A percentile compares a stretch with the other conserved stretches of the same genome.
These are phyloP conservation scores for Tolypocladium ovalisporum DNA, from an alignment of 2,329 filamentous ascomycete species.

Conservation along the genomic window DNA sequence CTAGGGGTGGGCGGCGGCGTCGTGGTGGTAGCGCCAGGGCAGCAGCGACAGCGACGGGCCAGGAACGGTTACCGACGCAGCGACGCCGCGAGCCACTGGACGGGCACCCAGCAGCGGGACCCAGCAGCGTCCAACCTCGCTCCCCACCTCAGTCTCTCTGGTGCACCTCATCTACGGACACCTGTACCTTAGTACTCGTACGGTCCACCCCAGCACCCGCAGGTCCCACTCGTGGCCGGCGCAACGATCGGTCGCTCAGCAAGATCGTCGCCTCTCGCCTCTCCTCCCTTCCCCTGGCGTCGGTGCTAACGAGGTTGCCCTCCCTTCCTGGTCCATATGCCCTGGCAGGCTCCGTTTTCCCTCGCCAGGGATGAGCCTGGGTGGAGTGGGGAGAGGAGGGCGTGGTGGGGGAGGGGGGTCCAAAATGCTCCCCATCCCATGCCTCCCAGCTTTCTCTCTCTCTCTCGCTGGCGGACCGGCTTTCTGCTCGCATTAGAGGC, in stretches of 20 bases:
- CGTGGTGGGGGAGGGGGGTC: background rate
- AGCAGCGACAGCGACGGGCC: background rate
- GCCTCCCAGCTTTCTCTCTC: background rate
- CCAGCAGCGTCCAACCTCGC: background rate
- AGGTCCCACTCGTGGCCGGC: background rate
- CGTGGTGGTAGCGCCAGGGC: background rate
- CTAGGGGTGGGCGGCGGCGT: background rate
- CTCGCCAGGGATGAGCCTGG: background rate
- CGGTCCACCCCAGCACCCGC: background rate
- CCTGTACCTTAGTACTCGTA: background rate
- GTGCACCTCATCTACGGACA: background rate
- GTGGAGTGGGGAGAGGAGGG: background rate
- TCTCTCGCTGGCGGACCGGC: background rate
- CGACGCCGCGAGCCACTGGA: background rate
- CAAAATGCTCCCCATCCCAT: background rate
- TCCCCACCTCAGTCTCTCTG: background rate
- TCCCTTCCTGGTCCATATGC: background rate
- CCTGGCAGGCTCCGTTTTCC: background rate
- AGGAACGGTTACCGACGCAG: background rate
- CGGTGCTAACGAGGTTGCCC: background rate
- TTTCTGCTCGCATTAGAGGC: background rate
- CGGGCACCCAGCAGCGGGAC: no score
- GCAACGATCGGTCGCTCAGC: background rate
- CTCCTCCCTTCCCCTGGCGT: background rate
- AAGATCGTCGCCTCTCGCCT: background rate